Evolutionary conservation across 1,139 yeast genomes (phyloP), one percentile per base, ranked within the genome.

Genomic region (Pichia sp.): DNA sequence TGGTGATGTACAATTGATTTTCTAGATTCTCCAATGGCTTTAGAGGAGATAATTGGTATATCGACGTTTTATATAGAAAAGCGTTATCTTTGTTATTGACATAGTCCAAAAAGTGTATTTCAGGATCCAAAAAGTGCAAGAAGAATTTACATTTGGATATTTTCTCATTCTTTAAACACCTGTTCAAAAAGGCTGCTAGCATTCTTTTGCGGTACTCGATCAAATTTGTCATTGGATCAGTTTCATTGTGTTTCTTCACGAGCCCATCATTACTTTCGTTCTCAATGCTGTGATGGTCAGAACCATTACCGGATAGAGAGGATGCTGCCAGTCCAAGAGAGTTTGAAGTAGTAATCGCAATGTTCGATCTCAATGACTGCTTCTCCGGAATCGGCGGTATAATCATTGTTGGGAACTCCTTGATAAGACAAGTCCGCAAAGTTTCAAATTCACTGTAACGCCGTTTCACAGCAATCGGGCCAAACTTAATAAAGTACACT

Each of bases 301-400:
- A 10, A 4, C 19, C 31, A 43, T 47, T 54, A 8, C 29, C 44
- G 1, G 49, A 29, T 8, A 55, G 16, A 1, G 54, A 15, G 5
- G 56, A 49, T 13, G 54, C 40, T 2, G 60, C 47, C 11, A 58
- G 34, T 4, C 64, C 63, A 1, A 64, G 47, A 3, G 67, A 64
- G 31, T 58, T 63, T 13, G 65, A 59, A 6, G 70, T 66, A 1
- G 67, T 66, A 15, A 65, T 58, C 7, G 65, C 61, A 32, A 69
- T 57, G 51, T 65, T 69, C 5, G 72, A 67, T 13, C 62, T 64
- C 23, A 69, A 54, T 26, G 87, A 75, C 66, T 93, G 96, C 70
- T 93, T 93, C 60, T 92, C 97, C 0, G 99, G 99, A 41, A 95
- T 90, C 0, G 98, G 97, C 1, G 99, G 99, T 5, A 93, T 81